Conservation (phyloP, 148 eudicot species). For the Nyssa sinensis region DNA sequence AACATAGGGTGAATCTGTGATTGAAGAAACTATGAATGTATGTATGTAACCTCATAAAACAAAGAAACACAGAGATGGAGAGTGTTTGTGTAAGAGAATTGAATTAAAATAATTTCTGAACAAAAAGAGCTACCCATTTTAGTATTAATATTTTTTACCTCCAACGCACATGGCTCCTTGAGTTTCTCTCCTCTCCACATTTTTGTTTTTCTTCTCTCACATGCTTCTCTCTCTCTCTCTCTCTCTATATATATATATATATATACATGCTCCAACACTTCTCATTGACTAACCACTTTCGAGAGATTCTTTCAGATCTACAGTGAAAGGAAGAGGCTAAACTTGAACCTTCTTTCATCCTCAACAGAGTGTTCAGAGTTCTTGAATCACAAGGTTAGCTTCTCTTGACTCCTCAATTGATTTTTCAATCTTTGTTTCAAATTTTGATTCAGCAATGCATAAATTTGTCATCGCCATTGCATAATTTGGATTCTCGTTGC, state of each 20-base stretch:
- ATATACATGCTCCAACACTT: conserved; percentile 10
- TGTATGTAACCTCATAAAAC: neutral
- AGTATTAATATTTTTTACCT: conserved; percentile 17
- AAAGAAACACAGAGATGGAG: neutral
- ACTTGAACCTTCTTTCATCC: neutral
- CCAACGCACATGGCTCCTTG: conserved; percentile 32
- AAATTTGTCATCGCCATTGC: neutral
- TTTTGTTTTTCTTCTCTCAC: conserved; percentile 22
- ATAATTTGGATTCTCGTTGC: neutral
- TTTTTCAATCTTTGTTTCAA: neutral
- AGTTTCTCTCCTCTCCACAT: conserved; percentile 17
- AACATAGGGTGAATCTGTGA: neutral
- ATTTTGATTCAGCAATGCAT: neutral
- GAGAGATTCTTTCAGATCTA: conserved; percentile 38
- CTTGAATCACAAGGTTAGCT: conserved; percentile 10
- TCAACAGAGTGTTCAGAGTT: neutral
- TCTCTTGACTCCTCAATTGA: too few species aligned
- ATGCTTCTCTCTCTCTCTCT: conserved; percentile 21
- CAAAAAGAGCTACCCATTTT: conserved; percentile 4
- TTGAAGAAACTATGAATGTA: conserved; percentile 1
- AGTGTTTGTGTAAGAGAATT: neutral
- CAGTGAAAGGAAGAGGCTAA: conserved; percentile 24
- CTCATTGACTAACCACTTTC: conserved; percentile 24
- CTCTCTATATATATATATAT: conserved; percentile 9
- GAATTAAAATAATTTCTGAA: neutral